Evolutionary conservation across 225 moss, liverwort and hornwort genomes (phyloP), one percentile per base, ranked within the genome.

Genomic region (Takakia lepidozioides): DNA sequence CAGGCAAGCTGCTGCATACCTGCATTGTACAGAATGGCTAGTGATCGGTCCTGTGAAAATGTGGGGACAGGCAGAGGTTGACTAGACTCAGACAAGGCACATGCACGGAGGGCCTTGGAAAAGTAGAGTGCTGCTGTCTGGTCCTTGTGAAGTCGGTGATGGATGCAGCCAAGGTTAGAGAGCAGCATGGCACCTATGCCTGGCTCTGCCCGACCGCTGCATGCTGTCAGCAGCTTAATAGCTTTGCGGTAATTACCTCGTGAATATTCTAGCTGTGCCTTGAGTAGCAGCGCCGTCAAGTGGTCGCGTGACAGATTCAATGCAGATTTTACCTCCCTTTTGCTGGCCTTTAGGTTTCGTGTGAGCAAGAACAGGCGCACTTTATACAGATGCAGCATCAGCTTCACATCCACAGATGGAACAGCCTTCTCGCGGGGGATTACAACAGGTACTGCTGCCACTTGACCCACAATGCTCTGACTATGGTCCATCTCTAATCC

Each of bases 171-270:
- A 24, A 98, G 83, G 67, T 98, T 81, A 15, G 84, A 87, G 22
- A 87, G 75, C 24, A 80, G 59, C 54, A 87, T 67, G 8, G 84
- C 80, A 46, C 58, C 66, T 73, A 71, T 32, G 23, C 77, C 65
- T 13, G 72, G 49, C 22, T 98, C 90, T 28, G 58, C 70, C 49
- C 87, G 86, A 45, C 80, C 87, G 77, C 71, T 81, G 68, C 87
- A 98, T 55, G 72, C 69, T 13, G 80, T 98, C 69, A 98, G 56
- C 57, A 82, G 84, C 77, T 98, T 98, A 26, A 87, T 83, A 24
- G 95, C 82, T 62, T 98, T 98, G 48, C 87, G 82, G 46, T 90
- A 83, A 34, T 98, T 90, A 34, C 84, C 95, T 56, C 90, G 77
- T 24, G 82, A 73, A 35, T 98, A 90, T 57, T 98, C 87, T 43